Conservation (phyloP, 1,139 yeast genomes). For the Meyerozyma guilliermondii region DNA sequence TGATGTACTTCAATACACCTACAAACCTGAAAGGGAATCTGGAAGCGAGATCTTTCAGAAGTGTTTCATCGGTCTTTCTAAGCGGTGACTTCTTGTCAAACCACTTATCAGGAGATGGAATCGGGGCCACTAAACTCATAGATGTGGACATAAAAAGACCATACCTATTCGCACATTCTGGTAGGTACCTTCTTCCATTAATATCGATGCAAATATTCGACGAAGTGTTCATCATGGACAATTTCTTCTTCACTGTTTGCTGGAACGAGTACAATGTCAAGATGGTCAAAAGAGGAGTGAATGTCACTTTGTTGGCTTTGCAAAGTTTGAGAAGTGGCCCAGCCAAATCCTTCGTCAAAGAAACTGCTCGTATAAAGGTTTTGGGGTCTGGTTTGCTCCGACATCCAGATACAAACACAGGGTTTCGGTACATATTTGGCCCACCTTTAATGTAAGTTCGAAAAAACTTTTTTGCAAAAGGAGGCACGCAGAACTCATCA, state of each 20-base stretch:
- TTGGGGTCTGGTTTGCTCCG: constrained; percentile 11
- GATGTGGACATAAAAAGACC: constrained; percentile 15
- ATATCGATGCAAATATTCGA: constrained; percentile 13
- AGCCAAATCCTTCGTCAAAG: constrained; percentile 9
- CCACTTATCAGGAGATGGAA: background rate
- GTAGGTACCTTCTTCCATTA: constrained; percentile 23
- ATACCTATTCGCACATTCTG: constrained; percentile 14
- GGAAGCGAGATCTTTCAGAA: constrained; percentile 10
- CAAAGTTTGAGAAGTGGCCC: constrained; percentile 10
- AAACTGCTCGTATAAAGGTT: constrained; percentile 7
- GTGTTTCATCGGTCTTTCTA: constrained; percentile 4
- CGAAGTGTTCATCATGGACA: constrained; percentile 9
- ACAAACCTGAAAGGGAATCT: constrained; percentile 13
- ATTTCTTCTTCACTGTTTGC: constrained; percentile 14
- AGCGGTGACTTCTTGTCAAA: background rate
- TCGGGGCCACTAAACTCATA: background rate
- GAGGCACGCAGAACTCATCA: constrained; percentile 3
- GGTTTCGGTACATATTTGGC: constrained; percentile 12
- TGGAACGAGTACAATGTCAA: constrained; percentile 17
- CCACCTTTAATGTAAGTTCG: background rate
- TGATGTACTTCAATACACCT: constrained; percentile 16
- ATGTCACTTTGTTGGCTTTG: constrained; percentile 15
- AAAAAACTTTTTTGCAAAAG: constrained; percentile 6
- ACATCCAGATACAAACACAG: constrained; percentile 12
- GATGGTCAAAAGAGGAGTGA: constrained; percentile 22